phyloP scores from a whole-genome alignment of 257 asterid genomes.

The Phtheirospermum japonicum region DNA sequence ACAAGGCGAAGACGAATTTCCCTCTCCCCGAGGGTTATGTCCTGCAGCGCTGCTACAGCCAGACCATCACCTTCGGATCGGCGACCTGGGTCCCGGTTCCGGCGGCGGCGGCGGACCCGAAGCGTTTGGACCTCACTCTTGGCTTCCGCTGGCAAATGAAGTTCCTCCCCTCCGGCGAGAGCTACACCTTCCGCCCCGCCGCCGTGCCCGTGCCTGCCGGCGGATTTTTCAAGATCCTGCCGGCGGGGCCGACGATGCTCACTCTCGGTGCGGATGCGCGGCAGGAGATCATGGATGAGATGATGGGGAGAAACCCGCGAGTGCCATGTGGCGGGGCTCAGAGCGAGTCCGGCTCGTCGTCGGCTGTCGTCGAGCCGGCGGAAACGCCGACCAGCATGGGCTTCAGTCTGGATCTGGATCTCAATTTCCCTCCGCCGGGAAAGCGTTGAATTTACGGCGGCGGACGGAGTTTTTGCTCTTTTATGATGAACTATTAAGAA shows the following conservation, averaged over 20 bases:
- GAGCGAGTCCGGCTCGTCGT: constrained; percentile 46
- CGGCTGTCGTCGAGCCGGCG: constrained; percentile 37
- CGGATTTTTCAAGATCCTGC: constrained; percentile 21
- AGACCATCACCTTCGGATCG: constrained; percentile 52
- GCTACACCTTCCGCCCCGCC: too few relatives aligned
- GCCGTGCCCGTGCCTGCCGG: too few relatives aligned
- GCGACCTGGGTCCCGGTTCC: constrained; percentile 31
- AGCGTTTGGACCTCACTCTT: constrained; percentile 32
- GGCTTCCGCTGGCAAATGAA: background rate
- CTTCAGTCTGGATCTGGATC: constrained; percentile 47
- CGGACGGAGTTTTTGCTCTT: too few relatives aligned
- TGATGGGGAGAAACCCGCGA: constrained; percentile 27
- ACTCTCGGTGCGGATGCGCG: constrained; percentile 37
- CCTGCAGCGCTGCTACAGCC: constrained; percentile 37
- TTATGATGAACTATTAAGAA: too few relatives aligned
- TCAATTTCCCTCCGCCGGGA: constrained; percentile 51
- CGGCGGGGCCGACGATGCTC: constrained; percentile 26
- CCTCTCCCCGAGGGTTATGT: constrained; percentile 29
- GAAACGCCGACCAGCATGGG: constrained; percentile 26
- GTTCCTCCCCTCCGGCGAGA: too few relatives aligned
- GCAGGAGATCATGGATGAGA: constrained; percentile 32
- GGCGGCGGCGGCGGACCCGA: constrained; percentile 30
- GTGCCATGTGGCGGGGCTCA: constrained; percentile 15
- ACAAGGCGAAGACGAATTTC: constrained; percentile 59
- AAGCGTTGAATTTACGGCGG: constrained; percentile 20